Percentiles rank a stretch among this genome's conserved stretches.
Conservation (phyloP, 495 filamentous ascomycete genomes). For the Hypoxylon lenormandii region DNA sequence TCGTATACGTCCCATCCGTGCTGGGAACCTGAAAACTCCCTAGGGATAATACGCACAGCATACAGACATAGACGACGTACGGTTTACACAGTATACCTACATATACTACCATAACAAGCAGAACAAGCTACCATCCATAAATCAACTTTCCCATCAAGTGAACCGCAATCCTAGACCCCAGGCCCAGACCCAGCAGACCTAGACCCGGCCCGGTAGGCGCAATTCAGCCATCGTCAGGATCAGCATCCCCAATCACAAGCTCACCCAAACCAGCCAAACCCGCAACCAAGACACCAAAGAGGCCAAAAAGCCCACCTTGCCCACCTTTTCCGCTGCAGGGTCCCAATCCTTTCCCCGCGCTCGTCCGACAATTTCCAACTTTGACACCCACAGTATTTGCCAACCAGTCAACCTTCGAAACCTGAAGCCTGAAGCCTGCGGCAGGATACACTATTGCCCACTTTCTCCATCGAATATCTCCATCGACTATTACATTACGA, state of each 20-base stretch:
- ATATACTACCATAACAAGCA: conserved; percentile 9
- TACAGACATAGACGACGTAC: conserved; percentile 8
- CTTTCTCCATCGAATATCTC: background rate
- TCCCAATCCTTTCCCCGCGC: conserved; percentile 42
- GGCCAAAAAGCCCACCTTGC: conserved; percentile 31
- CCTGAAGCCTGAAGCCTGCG: no score
- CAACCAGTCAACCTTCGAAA: conserved; percentile 20
- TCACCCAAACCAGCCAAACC: background rate
- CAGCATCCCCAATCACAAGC: conserved; percentile 42
- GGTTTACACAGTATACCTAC: conserved; percentile 2
- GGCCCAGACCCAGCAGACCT: background rate
- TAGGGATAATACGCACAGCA: no score
- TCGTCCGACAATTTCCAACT: conserved; percentile 38
- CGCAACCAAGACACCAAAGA: background rate
- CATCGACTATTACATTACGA: background rate
- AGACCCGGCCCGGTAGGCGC: background rate
- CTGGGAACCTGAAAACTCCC: background rate
- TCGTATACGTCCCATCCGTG: background rate
- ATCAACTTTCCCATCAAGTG: conserved; percentile 22
- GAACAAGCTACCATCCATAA: conserved; percentile 32
- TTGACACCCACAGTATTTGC: conserved; percentile 39
- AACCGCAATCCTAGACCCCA: conserved; percentile 14
- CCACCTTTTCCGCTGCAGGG: conserved; percentile 46
- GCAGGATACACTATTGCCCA: background rate
- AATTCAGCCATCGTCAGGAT: conserved; percentile 30